Base-by-base conservation (phyloP, 164 flowering plant species). In the Platanus orientalis region DNA sequence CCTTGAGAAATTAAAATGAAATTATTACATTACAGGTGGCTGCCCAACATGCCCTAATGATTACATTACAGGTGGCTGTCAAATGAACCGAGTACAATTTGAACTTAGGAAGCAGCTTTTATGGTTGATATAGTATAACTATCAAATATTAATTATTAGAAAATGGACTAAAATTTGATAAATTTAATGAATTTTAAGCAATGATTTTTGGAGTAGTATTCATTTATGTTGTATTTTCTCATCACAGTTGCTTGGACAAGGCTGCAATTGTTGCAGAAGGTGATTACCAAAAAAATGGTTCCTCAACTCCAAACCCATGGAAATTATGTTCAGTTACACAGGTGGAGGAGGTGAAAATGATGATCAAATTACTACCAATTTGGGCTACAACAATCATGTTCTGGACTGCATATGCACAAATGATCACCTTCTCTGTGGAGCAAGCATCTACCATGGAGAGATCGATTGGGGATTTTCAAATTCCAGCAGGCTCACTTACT, bases 391-490 rank as follows among this genome's bases (percentile, higher is more conserved):
- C 81, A 0, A 77, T 79, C 9, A 60, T 81, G 1, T 79, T 75
- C 16, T 81, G 79, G 79, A 73, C 78, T 0, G 25, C 66, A 2
- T 58, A 77, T 54, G 79, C 81, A 1, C 81, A 81, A 27, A 71
- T 79, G 81, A 57, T 67, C 60, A 77, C 81, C 36, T 77, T 79
- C 69, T 75, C 78, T 1, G 79, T 81, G 0, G 54, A 62, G 36
- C 85, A 81, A 73, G 83, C 81, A 0, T 9, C 73, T 24, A 73
- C 78, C 26, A 77, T 81, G 83, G 66, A 75, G 0, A 54, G 80
- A 45, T 45, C 54, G 0, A 67, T 79, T 2, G 73, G 77, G 5
- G 26, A 40, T 4, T 80, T 80, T 58, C 62, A 65, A 54, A 73
- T 80, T 20, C 83, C 83, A 1, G 70, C 79, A 1, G 81, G 68